Evolutionary conservation across 2,329 filamentous ascomycete species (phyloP).

Genomic region (Fusarium secorum): DNA sequence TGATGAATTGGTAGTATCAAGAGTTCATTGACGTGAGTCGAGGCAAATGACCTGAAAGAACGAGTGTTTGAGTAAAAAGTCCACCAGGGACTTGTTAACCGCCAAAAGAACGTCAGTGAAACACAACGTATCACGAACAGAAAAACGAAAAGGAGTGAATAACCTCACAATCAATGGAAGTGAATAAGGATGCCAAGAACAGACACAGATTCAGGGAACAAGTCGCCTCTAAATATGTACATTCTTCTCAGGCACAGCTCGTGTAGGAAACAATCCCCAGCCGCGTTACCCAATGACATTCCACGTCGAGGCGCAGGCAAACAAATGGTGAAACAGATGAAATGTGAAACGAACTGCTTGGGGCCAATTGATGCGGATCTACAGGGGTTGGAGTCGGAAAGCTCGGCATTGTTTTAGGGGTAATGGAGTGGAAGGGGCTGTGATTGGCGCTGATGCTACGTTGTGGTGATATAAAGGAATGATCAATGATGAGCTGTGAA

Average conservation of each 20-base stretch:
- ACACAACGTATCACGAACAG: not conserved
- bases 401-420: slow-evolving; percentile 10
- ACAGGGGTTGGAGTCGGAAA: not conserved
- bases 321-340: slow-evolving; percentile 1
- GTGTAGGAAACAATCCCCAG: not conserved
- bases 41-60: not conserved
- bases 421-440: not conserved
- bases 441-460: not conserved
- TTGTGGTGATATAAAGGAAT: not conserved
- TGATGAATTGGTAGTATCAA: not conserved
- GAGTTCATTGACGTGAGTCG: not conserved
- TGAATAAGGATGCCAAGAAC: not conserved
- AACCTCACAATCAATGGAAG: not conserved
- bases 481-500: fast-evolving
- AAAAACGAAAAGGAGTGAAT: not conserved
- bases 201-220: not conserved
- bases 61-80: not conserved
- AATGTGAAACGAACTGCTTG: slow-evolving; percentile 5
- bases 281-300: slow-evolving; percentile 1
- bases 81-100: slow-evolving; percentile 17
- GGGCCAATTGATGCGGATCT: slow-evolving; percentile 9
- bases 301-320: slow-evolving; percentile 10
- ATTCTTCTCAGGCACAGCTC: not conserved
- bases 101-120: not conserved
- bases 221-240: not conserved